These are phyloP conservation scores for Cephaloascus fragrans DNA, from an alignment of 805 yeast species.

Conservation along the genomic window DNA sequence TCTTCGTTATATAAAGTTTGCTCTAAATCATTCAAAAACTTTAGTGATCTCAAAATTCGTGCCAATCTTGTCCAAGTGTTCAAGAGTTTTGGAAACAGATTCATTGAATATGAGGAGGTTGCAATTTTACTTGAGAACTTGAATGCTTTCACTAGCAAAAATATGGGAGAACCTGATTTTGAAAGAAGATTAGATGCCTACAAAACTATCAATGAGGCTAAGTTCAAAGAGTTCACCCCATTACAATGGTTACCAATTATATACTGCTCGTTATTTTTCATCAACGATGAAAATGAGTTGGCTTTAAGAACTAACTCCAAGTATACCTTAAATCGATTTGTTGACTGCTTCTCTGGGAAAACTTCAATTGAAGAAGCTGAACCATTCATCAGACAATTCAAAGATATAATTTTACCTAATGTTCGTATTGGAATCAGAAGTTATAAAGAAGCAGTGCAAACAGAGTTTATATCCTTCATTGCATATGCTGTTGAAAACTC, in stretches of 20 bases:
- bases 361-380: conserved; percentile 13
- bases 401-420: conserved; percentile 50
- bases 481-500: conserved; percentile 48
- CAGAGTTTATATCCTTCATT: conserved; percentile 61
- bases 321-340: conserved; percentile 48
- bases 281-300: conserved; percentile 71
- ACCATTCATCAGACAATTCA: conserved; percentile 30
- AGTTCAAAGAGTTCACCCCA: conserved; percentile 31
- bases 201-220: conserved; percentile 48
- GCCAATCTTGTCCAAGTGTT: conserved; percentile 51
- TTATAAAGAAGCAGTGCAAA: conserved; percentile 48
- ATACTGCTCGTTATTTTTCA: conserved; percentile 55
- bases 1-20: conserved; percentile 36
- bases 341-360: conserved; percentile 41
- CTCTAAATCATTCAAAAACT: conserved; percentile 49
- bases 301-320: conserved; percentile 74
- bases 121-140: conserved; percentile 50
- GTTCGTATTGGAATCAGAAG: conserved; percentile 59
- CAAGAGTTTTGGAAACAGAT: conserved; percentile 44
- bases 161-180: conserved; percentile 72
- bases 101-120: conserved; percentile 31
- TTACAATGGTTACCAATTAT: conserved; percentile 76
- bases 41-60: conserved; percentile 55
- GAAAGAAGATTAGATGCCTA: conserved; percentile 65
- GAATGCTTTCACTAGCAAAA: conserved; percentile 54